A percentile compares a stretch with the other conserved stretches of the same genome.
Evolutionary conservation across 2,329 filamentous ascomycete species (phyloP).

Genomic region (Fusarium sacchari): DNA sequence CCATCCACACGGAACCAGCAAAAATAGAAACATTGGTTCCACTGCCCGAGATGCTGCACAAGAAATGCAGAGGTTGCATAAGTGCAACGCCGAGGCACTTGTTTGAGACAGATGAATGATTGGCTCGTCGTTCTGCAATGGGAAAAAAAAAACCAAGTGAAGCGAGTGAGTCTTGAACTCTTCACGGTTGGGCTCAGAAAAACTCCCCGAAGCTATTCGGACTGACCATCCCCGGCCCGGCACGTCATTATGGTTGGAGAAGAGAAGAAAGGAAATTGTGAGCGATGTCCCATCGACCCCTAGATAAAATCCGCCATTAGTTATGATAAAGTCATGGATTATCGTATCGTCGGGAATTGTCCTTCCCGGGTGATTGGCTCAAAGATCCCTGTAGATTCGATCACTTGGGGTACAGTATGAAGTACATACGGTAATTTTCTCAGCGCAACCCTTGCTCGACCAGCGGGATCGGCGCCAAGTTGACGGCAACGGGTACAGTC

Average conservation of each 20-base stretch:
- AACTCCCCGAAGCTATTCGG: constrained; percentile 23
- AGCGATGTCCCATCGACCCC: constrained; percentile 23
- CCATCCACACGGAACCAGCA: constrained; percentile 18
- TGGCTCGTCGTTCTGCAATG: not conserved
- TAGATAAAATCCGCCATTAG: constrained; percentile 30
- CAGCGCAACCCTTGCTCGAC: constrained; percentile 19
- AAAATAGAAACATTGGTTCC: constrained; percentile 23
- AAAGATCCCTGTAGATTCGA: constrained; percentile 15
- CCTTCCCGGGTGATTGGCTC: constrained; percentile 15
- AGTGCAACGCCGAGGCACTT: constrained; percentile 8
- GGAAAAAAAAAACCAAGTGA: not conserved
- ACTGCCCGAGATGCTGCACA: constrained; percentile 19
- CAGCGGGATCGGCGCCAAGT: constrained; percentile 37
- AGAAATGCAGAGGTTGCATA: not conserved
- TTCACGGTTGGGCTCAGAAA: not conserved
- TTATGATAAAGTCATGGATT: constrained; percentile 29
- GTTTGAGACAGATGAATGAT: not conserved
- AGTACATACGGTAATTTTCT: not conserved
- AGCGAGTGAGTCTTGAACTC: not conserved
- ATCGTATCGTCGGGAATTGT: constrained; percentile 18
- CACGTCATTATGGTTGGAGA: constrained; percentile 21
- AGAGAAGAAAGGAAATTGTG: constrained; percentile 20
- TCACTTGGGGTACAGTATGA: not conserved
- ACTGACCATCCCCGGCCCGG: not conserved
- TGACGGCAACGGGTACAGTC: constrained; percentile 21